These are phyloP conservation scores for Cucurbita moschata DNA, from an alignment of 306 rosid genomes.

Conservation along the genomic window DNA sequence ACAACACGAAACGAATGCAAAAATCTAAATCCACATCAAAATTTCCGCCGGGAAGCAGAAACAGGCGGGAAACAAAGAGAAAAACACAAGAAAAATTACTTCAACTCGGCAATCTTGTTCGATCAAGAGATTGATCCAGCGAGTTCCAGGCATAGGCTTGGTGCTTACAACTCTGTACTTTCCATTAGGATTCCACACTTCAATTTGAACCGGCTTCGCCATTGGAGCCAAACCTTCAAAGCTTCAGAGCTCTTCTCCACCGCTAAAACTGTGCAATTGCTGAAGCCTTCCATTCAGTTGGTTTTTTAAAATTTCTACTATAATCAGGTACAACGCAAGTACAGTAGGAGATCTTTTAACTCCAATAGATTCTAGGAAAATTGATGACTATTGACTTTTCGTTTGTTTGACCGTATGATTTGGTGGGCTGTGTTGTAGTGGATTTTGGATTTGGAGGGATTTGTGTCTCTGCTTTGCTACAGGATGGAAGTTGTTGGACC, in stretches of 20 bases:
- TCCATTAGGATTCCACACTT: slow-evolving; percentile 91
- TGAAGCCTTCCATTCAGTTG: not conserved
- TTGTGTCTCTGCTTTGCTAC: slow-evolving; percentile 1
- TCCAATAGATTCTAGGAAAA: not conserved
- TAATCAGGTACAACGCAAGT: slow-evolving; percentile 8
- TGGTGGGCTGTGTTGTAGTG: slow-evolving; percentile 4
- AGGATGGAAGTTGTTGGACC: slow-evolving; percentile 25
- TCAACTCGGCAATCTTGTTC: slow-evolving; percentile 88
- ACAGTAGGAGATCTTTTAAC: not conserved
- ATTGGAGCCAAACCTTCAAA: slow-evolving; percentile 17
- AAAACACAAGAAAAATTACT: slow-evolving; percentile 25
- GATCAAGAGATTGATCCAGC: slow-evolving; percentile 89
- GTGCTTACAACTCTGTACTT: slow-evolving; percentile 96
- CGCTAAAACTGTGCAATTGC: not conserved
- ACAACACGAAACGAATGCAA: not conserved
- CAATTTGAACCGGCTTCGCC: slow-evolving; percentile 87
- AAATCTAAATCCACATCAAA: not conserved
- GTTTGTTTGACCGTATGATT: not conserved
- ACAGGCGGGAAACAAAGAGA: not conserved
- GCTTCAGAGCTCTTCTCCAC: slow-evolving; percentile 1
- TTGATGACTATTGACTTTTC: not conserved
- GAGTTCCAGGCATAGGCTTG: slow-evolving; percentile 95
- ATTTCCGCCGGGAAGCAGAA: not conserved
- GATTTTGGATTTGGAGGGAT: slow-evolving; percentile 6
- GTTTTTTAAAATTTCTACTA: not conserved